Conservation (phyloP, 1,284 basidiomycete species). For the Polyporus tsugae region DNA sequence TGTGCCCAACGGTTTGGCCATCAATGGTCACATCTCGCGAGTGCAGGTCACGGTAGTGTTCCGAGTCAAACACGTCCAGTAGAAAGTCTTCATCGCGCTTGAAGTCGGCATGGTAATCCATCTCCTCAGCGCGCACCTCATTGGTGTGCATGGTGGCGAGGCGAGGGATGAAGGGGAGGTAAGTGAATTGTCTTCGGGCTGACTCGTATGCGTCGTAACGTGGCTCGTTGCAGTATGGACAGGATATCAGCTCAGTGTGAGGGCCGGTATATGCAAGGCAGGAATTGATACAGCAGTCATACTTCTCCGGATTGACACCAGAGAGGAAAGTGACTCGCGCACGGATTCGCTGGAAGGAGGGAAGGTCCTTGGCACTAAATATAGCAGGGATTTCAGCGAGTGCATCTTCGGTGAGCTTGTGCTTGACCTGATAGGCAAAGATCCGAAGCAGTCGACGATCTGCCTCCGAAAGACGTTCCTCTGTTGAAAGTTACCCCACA, state of each 20-base stretch:
- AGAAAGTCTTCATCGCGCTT: conserved; percentile 19
- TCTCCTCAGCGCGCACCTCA: conserved; percentile 18
- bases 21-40: conserved; percentile 24
- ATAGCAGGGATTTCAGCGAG: no score
- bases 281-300: conserved; percentile 45
- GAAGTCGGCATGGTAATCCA: conserved; percentile 35
- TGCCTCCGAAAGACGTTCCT: no score
- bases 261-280: conserved; percentile 43
- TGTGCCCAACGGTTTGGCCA: conserved; percentile 22
- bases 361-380: no score
- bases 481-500: no score
- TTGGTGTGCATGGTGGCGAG: conserved; percentile 26
- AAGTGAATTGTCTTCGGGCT: conserved; percentile 26
- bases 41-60: conserved; percentile 21
- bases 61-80: conserved; percentile 34
- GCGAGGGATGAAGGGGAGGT: conserved; percentile 31
- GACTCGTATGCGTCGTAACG: conserved; percentile 18
- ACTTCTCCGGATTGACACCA: conserved; percentile 40
- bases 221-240: conserved; percentile 37
- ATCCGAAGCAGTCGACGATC: no score
- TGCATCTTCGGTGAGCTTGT: no score
- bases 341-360: no score
- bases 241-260: conserved; percentile 30
- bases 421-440: no score
- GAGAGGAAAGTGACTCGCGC: conserved; percentile 36